phyloP scores from a whole-genome alignment of 148 eudicot species.

The Rhododendron williamsianum region DNA sequence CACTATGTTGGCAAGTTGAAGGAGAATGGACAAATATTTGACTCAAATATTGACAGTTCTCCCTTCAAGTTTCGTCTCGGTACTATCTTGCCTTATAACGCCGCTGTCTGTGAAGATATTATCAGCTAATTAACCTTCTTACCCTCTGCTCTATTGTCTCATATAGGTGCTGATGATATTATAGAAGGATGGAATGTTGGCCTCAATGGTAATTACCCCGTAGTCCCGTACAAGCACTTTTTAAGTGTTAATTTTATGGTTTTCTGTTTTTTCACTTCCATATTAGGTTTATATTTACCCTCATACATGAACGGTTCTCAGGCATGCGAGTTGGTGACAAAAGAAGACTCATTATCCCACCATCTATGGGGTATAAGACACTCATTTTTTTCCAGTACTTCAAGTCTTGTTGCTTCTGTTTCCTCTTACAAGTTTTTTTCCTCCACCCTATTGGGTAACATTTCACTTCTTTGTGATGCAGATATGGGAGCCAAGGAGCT shows the following conservation, averaged over 20 bases:
- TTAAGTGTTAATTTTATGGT: not conserved
- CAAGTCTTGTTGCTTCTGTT: not conserved
- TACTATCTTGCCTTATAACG: conserved; percentile 18
- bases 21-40: conserved; percentile 47
- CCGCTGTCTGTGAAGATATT: not conserved
- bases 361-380: conserved; percentile 49
- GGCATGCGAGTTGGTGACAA: conserved; percentile 82
- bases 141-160: not conserved
- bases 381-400: not conserved
- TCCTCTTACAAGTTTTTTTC: not conserved
- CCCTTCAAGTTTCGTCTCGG: conserved; percentile 70
- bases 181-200: conserved; percentile 66
- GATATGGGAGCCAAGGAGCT: conserved; percentile 47
- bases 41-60: conserved; percentile 45
- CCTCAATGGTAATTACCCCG: conserved; percentile 20
- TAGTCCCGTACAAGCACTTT: not conserved
- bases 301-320: conserved; percentile 13
- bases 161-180: conserved; percentile 48
- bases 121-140: not conserved
- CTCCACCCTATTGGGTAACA: not conserved
- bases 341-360: conserved; percentile 65
- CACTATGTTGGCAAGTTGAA: conserved; percentile 53
- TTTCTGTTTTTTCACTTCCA: not conserved
- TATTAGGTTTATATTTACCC: not conserved
- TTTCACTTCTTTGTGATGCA: conserved; percentile 22